phyloP scores from a whole-genome alignment of 1,284 basidiomycete genomes.

The Malassezia furfur region DNA sequence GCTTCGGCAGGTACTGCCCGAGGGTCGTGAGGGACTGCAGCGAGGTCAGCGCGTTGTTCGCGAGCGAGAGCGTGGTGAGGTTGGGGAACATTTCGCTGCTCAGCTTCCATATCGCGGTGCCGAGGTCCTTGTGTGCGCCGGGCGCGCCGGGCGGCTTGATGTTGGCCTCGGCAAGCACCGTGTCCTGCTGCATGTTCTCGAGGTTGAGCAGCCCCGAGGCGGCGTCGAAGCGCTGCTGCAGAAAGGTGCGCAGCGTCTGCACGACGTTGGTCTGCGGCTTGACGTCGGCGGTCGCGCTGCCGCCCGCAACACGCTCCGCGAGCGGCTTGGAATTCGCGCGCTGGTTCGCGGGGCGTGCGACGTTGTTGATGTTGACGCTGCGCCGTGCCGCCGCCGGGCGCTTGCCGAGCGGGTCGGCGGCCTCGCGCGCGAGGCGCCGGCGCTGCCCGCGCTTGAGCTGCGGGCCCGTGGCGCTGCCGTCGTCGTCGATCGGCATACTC shows the following conservation, averaged over 20 bases:
- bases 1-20: constrained; percentile 52
- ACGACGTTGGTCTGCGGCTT: constrained; percentile 49
- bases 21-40: constrained; percentile 19
- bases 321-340: background rate
- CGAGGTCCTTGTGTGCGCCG: constrained; percentile 57
- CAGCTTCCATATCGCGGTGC: constrained; percentile 78
- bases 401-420: constrained; percentile 4
- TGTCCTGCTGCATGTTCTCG: constrained; percentile 61
- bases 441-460: constrained; percentile 7
- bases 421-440: constrained; percentile 10
- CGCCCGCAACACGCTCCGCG: background rate
- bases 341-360: constrained; percentile 11
- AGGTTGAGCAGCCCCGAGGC: constrained; percentile 61
- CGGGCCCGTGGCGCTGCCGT: background rate
- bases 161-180: constrained; percentile 59
- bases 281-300: constrained; percentile 7
- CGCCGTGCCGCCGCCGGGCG: background rate
- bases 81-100: constrained; percentile 58
- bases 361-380: constrained; percentile 12
- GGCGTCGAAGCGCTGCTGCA: constrained; percentile 21
- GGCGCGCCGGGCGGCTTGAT: constrained; percentile 60
- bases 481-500: constrained; percentile 14
- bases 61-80: constrained; percentile 34
- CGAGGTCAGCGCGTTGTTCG: constrained; percentile 41
- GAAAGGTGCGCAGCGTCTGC: constrained; percentile 50